Evolutionary conservation across 345 rosid species (phyloP), one percentile per base, ranked within the genome.

Genomic region (Luvunga scandens): DNA sequence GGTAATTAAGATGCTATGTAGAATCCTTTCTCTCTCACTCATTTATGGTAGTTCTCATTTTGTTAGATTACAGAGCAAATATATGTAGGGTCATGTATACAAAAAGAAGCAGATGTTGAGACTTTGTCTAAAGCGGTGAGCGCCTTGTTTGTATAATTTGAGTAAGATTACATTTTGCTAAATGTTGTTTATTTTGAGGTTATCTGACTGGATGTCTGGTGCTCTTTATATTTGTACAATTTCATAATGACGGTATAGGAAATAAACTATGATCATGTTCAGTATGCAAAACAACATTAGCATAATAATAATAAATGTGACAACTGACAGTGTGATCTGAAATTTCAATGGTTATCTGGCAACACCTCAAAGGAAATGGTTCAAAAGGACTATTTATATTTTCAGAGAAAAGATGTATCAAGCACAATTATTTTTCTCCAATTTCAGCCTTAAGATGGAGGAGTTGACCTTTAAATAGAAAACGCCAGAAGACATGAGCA

Each of bases 31-130:
- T 72, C 50, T 31, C 68, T 69, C 73, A 27, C 74, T 82, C 48
- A 27, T 33, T 21, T 57, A 16, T 0, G 42, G 63, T 45, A 13
- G 31, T 79, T 31, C 75, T 78, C 69, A 24, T 73, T 72, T 84
- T 77, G 72, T 25, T 82, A 95, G 99, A 88, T 95, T 73, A 93
- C 98, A 1, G 98, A 93, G 86, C 99, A 95, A 72, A 89, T 93
- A 80, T 88, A 90, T 75, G 90, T 93, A 61, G 98, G 99, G 38
- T 95, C 98, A 60, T 95, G 98, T 71, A 82, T 93, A 77, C 98
- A 95, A 88, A 86, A 88, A 66, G 94, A 89, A 82, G 90, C 85
- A 28, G 99, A 95, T 87, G 92, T 93, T 7, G 84, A 91, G 84
- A 82, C 81, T 16, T 81, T 95, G 82, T 87, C 93, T 9, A 79